phyloP scores from a whole-genome alignment of 2,329 filamentous ascomycete species.

The Xylariales sp. region DNA sequence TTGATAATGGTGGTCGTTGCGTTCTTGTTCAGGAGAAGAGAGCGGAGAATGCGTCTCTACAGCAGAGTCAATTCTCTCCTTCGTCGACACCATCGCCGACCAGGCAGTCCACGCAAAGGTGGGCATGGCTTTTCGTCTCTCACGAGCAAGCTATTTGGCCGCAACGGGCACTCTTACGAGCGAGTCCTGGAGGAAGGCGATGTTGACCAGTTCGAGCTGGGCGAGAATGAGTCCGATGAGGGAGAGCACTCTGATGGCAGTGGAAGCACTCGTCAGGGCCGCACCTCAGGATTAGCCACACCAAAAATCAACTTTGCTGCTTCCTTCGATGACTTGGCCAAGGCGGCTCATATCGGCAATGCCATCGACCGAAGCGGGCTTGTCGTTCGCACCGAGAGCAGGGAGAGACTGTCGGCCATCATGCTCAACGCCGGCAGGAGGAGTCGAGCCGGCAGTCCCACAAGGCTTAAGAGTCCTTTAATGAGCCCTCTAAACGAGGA shows the following conservation, averaged over 20 bases:
- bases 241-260: conserved; percentile 61
- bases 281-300: conserved; percentile 63
- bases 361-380: conserved; percentile 66
- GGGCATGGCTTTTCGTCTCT: conserved; percentile 42
- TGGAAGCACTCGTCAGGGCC: conserved; percentile 45
- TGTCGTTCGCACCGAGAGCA: conserved; percentile 77
- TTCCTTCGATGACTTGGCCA: conserved; percentile 43
- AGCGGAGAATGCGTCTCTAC: conserved; percentile 62
- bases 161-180: conserved; percentile 62
- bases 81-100: conserved; percentile 36
- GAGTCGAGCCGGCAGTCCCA: conserved; percentile 54
- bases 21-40: conserved; percentile 76
- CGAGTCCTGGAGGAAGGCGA: conserved; percentile 79
- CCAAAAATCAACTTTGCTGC: conserved; percentile 52
- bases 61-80: conserved; percentile 43
- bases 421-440: conserved; percentile 53
- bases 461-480: conserved; percentile 54
- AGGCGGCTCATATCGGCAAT: conserved; percentile 25
- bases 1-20: conserved; percentile 64
- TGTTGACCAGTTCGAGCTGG: conserved; percentile 73
- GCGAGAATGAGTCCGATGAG: conserved; percentile 59
- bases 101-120: conserved; percentile 42
- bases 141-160: conserved; percentile 63
- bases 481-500: conserved; percentile 45
- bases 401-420: conserved; percentile 67